Evolutionary conservation across 2,329 filamentous ascomycete species (phyloP).

Genomic region (Aspergillus sp.): DNA sequence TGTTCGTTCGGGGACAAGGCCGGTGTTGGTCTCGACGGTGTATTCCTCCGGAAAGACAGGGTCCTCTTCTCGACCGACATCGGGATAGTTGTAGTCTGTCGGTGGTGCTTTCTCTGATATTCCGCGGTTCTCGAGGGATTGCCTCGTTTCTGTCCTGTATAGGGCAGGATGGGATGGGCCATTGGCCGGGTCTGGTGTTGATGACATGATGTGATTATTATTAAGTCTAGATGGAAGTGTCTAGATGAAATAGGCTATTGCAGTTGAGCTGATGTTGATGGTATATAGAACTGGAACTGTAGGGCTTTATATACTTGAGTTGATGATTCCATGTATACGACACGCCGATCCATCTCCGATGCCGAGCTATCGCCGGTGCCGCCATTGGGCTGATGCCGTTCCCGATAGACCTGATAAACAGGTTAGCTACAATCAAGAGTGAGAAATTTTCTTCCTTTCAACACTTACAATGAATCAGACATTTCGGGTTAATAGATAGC

Average conservation of each 20-base stretch:
- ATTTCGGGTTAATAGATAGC: no score
- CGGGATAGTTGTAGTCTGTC: conserved; percentile 35
- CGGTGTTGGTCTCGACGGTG: conserved; percentile 16
- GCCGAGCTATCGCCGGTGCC: conserved; percentile 2
- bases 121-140: conserved; percentile 26
- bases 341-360: conserved; percentile 5
- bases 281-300: background rate
- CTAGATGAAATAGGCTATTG: background rate
- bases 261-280: background rate
- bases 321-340: background rate
- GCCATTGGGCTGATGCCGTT: no score
- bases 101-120: conserved; percentile 25
- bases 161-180: background rate
- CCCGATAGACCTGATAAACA: no score
- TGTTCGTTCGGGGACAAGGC: conserved; percentile 15
- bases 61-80: conserved; percentile 17
- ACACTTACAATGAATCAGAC: no score
- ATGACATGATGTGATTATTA: background rate
- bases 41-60: conserved; percentile 21
- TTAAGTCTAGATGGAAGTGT: background rate
- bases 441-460: no score
- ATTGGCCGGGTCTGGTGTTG: background rate
- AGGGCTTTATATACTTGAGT: background rate
- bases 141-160: conserved; percentile 23
- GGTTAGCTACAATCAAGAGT: no score